Evolutionary conservation across 495 filamentous ascomycete species (phyloP), one percentile per base, ranked within the genome.

Genomic region (Haplographium delicatum): DNA sequence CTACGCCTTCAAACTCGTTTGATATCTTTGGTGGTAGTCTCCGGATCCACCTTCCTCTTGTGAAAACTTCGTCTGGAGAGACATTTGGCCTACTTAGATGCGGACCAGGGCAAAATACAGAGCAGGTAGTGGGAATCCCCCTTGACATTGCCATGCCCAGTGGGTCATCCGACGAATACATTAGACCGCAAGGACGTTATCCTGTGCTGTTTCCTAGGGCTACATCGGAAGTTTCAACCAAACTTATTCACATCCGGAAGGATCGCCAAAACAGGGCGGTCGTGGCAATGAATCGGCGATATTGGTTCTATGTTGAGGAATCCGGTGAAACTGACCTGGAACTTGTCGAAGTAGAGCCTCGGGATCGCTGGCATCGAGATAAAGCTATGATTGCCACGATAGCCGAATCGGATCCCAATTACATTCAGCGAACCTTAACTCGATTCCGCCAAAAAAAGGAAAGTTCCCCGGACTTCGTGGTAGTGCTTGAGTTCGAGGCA

Each of bases 21-120:
- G 56, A 59, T 15, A 45, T 55, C 22, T 45, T 45, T 13, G 44
- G 51, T 22, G 56, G 56, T 22, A 37, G 51, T 30, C 46, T 59
- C 15, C 45, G 51, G 23, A 37, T 53, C 20, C 13, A 34, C n/a
- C 46, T 55, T n/a, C 26, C 16, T 10, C n/a, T 59, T 16, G 2
- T 15, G 16, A 37, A 7, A 18, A n/a, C 44, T 6, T 28, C 28
- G 0, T 3, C 13, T 40, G 51, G 26, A 27, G 26, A 46, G n/a
- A 16, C 18, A 30, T 43, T 24, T 16, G 51, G 45, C 15, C 19
- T 55, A 20, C 56, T 58, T 8, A 46, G 40, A 15, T 58, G 56
- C 25, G 56, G 56, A 4, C 56, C 51, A 9, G 51, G 50, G 13
- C 15, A 54, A 18, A 33, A 38, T 26, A 22, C 44, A n/a, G 18